Percentiles rank a stretch among this genome's conserved stretches.
phyloP scores from a whole-genome alignment of 495 filamentous ascomycete species.

The Darksidea phi region DNA sequence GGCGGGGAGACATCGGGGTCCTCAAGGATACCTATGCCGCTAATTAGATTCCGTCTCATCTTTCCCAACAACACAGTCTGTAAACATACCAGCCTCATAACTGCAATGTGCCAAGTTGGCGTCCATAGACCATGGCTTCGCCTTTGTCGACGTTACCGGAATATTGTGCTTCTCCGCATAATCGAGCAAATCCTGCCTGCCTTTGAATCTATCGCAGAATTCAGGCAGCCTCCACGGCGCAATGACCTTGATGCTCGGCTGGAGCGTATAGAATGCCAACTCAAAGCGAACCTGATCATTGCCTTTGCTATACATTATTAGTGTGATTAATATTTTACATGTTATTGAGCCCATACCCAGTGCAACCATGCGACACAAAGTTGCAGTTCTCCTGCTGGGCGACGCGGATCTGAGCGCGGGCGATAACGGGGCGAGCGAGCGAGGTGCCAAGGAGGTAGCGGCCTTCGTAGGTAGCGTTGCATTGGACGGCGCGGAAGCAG shows the following conservation, averaged over 20 bases:
- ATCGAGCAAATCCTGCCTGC: slow-evolving; percentile 84
- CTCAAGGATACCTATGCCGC: slow-evolving; percentile 56
- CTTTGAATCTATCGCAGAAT: slow-evolving; percentile 79
- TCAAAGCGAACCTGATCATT: slow-evolving; percentile 89
- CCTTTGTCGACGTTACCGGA: slow-evolving; percentile 83
- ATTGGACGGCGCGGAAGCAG: slow-evolving; percentile 83
- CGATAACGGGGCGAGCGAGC: slow-evolving; percentile 86
- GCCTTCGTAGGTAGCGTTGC: slow-evolving; percentile 79
- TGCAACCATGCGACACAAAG: slow-evolving; percentile 75
- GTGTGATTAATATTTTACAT: too few species aligned
- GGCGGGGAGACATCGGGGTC: slow-evolving; percentile 66
- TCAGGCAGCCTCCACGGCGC: slow-evolving; percentile 83
- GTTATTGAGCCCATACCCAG: too few species aligned
- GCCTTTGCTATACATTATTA: too few species aligned
- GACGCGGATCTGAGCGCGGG: slow-evolving; percentile 72
- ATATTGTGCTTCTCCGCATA: slow-evolving; percentile 77
- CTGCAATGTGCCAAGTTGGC: slow-evolving; percentile 89
- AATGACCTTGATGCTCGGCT: slow-evolving; percentile 79
- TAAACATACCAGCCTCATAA: slow-evolving; percentile 70
- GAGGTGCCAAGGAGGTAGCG: slow-evolving; percentile 46
- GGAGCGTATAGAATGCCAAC: slow-evolving; percentile 63
- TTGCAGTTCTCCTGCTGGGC: slow-evolving; percentile 68
- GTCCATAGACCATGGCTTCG: slow-evolving; percentile 82
- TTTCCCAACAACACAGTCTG: background rate
- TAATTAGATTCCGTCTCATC: background rate